A percentile compares a stretch with the other conserved stretches of the same genome.
phyloP scores from a whole-genome alignment of 495 filamentous ascomycete genomes.

The Trichoderma orchidacearum region DNA sequence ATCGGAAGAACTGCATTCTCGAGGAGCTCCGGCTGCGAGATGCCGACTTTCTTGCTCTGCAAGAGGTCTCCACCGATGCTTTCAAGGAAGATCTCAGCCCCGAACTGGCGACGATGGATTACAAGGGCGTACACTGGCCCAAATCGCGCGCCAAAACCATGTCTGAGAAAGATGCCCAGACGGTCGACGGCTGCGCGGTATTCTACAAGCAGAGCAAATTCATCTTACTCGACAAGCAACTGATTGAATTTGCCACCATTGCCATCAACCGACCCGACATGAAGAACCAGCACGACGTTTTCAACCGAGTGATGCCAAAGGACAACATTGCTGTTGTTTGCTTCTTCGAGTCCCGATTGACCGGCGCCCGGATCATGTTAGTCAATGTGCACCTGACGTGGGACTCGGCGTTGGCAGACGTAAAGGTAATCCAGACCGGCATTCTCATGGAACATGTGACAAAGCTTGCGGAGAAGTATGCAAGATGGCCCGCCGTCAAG shows the following conservation, averaged over 20 bases:
- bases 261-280: constrained; percentile 90
- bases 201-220: constrained; percentile 92
- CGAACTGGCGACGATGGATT: constrained; percentile 67
- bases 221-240: constrained; percentile 80
- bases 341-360: constrained; percentile 81
- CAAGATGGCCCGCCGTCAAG: constrained; percentile 56
- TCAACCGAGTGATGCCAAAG: constrained; percentile 94
- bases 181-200: constrained; percentile 88
- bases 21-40: constrained; percentile 64
- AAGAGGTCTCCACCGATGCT: constrained; percentile 81
- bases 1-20: constrained; percentile 67
- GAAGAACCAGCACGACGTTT: constrained; percentile 90
- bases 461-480: constrained; percentile 70
- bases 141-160: constrained; percentile 80
- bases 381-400: constrained; percentile 90
- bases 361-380: constrained; percentile 77
- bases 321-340: constrained; percentile 86
- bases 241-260: constrained; percentile 81
- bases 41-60: constrained; percentile 81
- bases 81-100: constrained; percentile 82
- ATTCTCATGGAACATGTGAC: constrained; percentile 85
- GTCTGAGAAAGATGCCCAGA: constrained; percentile 71
- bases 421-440: constrained; percentile 88
- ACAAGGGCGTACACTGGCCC: constrained; percentile 86
- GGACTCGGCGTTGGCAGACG: constrained; percentile 81